These are phyloP conservation scores for Quercus mongolica DNA, from an alignment of 306 rosid genomes.

Conservation along the genomic window DNA sequence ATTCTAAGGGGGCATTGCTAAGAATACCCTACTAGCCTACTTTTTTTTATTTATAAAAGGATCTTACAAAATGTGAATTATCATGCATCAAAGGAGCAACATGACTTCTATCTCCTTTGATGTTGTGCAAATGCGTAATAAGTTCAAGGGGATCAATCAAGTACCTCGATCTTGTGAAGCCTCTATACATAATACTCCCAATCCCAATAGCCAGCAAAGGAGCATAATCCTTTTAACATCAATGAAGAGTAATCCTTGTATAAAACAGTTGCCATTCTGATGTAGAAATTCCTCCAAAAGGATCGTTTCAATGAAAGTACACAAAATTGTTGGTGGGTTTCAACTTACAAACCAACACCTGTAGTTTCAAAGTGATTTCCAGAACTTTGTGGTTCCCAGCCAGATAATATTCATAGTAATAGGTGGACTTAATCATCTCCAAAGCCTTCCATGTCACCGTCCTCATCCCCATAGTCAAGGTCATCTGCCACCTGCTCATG, in stretches of 20 bases:
- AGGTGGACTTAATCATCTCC: slow-evolving; percentile 26
- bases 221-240: neutral
- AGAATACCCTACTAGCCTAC: too few relatives aligned
- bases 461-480: slow-evolving; percentile 35
- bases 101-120: neutral
- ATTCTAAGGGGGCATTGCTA: too few relatives aligned
- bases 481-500: slow-evolving; percentile 31
- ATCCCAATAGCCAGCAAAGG: neutral
- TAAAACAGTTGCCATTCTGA: neutral
- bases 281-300: neutral
- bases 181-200: neutral
- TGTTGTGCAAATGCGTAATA: neutral
- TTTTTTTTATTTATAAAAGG: too few relatives aligned
- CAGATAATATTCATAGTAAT: neutral
- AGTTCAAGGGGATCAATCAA: neutral
- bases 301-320: neutral
- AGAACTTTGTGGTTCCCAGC: too few relatives aligned
- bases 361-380: neutral
- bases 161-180: neutral
- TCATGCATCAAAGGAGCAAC: neutral
- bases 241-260: neutral
- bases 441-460: slow-evolving; percentile 29
- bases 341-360: neutral
- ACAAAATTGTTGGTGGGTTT: neutral
- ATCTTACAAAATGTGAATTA: neutral